Conservation (phyloP, 805 yeast genomes). For the Blastobotrys muscicola region DNA sequence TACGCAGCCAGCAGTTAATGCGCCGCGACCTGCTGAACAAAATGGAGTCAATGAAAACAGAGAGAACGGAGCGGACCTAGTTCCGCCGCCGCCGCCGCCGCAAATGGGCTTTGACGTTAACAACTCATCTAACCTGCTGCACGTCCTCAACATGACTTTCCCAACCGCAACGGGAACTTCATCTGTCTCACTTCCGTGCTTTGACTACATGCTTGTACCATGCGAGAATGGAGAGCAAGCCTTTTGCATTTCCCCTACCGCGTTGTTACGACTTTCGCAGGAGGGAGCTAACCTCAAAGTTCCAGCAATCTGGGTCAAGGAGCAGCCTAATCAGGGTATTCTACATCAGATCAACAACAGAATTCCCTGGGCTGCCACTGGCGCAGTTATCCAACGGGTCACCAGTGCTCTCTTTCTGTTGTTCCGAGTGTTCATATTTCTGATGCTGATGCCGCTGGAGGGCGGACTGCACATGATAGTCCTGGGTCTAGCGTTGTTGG, state of each 20-base stretch:
- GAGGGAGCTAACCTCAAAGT: constrained; percentile 1
- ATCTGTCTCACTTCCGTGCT: constrained; percentile 4
- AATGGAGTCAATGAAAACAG: no score
- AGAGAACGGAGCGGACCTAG: background rate
- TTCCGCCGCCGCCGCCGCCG: background rate
- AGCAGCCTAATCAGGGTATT: background rate
- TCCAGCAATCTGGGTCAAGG: background rate
- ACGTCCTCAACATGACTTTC: constrained; percentile 1
- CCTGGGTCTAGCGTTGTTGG: constrained; percentile 6
- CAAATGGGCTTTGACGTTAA: background rate
- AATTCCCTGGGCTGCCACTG: background rate
- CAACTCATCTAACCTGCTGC: constrained; percentile 1
- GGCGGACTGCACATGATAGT: constrained; percentile 2
- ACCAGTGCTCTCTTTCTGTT: no score
- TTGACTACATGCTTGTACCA: constrained; percentile 7
- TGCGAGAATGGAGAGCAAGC: constrained; percentile 2
- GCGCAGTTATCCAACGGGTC: no score
- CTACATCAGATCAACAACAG: background rate
- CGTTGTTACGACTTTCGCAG: background rate
- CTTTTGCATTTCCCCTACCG: constrained; percentile 6
- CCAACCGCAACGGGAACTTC: constrained; percentile 1
- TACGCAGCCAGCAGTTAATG: no score
- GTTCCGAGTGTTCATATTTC: no score
- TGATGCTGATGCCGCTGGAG: background rate
- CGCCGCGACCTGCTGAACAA: no score